These are phyloP conservation scores for Cyberlindnera xylosilytica DNA, from an alignment of 805 yeast species.

Conservation along the genomic window DNA sequence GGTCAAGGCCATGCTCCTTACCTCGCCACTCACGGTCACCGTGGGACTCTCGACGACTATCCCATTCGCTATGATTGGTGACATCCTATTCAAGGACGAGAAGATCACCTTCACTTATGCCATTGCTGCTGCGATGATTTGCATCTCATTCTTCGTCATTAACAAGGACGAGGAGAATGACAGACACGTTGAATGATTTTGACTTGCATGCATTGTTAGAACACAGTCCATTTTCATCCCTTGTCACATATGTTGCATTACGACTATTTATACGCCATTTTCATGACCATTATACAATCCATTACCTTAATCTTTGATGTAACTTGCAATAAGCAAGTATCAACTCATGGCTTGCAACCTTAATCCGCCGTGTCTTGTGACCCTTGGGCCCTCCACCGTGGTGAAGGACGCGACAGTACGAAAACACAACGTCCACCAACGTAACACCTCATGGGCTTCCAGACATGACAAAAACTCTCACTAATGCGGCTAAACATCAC, in stretches of 20 bases:
- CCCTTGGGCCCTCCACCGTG: too few species aligned
- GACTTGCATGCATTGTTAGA: neutral
- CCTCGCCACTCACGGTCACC: conserved; percentile 93
- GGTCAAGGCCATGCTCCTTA: conserved; percentile 92
- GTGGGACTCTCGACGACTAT: conserved; percentile 92
- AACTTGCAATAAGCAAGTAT: too few species aligned
- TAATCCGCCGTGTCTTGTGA: too few species aligned
- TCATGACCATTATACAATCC: too few species aligned
- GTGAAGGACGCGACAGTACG: too few species aligned
- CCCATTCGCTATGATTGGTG: conserved; percentile 93
- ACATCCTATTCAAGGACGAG: conserved; percentile 67
- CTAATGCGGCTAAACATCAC: too few species aligned
- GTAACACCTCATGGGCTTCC: too few species aligned
- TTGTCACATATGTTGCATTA: neutral
- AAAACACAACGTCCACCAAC: too few species aligned
- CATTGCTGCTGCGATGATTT: conserved; percentile 77
- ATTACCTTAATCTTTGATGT: too few species aligned
- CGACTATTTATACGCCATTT: neutral
- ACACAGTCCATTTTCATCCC: too few species aligned
- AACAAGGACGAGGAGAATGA: conserved; percentile 77
- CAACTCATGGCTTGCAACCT: too few species aligned
- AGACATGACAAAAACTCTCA: too few species aligned
- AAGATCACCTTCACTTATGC: conserved; percentile 59
- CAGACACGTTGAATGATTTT: conserved; percentile 21
- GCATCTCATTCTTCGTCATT: conserved; percentile 78